phyloP scores from a whole-genome alignment of 257 asterid species.

The Salvia splendens region DNA sequence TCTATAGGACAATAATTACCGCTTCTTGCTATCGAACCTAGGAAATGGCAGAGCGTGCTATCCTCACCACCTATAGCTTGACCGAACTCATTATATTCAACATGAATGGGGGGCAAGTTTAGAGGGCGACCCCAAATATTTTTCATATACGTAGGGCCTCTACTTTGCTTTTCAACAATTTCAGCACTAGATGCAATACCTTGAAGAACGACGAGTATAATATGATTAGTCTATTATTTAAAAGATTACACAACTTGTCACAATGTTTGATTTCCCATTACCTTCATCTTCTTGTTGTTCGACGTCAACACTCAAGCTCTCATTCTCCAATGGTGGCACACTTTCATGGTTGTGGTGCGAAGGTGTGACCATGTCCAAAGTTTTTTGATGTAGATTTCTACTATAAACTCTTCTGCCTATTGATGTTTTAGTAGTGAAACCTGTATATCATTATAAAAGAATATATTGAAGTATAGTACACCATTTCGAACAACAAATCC shows the following conservation, averaged over 20 bases:
- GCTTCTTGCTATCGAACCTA: too few relatives aligned
- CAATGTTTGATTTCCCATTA: neutral
- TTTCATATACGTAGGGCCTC: constrained; percentile 11
- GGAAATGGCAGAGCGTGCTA: neutral
- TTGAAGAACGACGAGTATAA: too few relatives aligned
- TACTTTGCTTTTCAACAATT: neutral
- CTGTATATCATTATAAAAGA: too few relatives aligned
- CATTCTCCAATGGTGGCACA: neutral
- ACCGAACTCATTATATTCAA: neutral
- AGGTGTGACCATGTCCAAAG: too few relatives aligned
- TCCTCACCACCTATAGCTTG: constrained; percentile 9
- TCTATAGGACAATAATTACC: constrained; percentile 16
- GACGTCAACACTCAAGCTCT: neutral
- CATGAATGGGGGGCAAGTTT: neutral
- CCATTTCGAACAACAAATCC: too few relatives aligned
- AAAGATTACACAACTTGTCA: too few relatives aligned
- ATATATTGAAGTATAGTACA: too few relatives aligned
- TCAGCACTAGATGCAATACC: constrained; percentile 27
- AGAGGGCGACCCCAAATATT: neutral
- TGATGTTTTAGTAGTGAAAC: too few relatives aligned
- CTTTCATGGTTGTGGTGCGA: too few relatives aligned
- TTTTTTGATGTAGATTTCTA: too few relatives aligned
- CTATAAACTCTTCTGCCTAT: too few relatives aligned
- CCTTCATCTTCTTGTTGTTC: constrained; percentile 2
- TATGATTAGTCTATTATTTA: too few relatives aligned